Conservation (phyloP, 2,329 filamentous ascomycete genomes). For the Trichoderma sp. region DNA sequence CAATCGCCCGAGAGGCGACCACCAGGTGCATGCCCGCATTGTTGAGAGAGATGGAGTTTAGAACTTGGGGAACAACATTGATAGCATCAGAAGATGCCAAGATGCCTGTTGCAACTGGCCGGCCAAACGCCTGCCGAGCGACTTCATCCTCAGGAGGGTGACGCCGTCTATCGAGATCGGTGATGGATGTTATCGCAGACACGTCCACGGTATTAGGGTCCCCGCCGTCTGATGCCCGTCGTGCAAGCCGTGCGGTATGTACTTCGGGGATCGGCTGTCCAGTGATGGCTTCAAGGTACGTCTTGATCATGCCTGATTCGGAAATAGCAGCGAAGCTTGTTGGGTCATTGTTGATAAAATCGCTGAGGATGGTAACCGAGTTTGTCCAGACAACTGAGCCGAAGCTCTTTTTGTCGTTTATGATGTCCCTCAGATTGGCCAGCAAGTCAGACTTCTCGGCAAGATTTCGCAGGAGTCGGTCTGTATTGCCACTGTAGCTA, state of each 20-base stretch:
- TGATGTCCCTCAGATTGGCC: conserved; percentile 73
- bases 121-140: conserved; percentile 45
- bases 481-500: conserved; percentile 72
- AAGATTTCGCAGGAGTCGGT: conserved; percentile 84
- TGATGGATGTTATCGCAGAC: conserved; percentile 39
- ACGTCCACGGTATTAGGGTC: conserved; percentile 40
- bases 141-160: conserved; percentile 54
- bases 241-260: conserved; percentile 32
- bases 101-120: conserved; percentile 65
- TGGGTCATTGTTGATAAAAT: conserved; percentile 97
- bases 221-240: conserved; percentile 33
- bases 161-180: conserved; percentile 40
- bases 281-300: conserved; percentile 79
- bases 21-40: conserved; percentile 85
- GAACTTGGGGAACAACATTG: conserved; percentile 77
- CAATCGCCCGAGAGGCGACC: conserved; percentile 74
- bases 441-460: conserved; percentile 90
- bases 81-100: conserved; percentile 88
- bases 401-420: conserved; percentile 75
- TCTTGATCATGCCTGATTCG: conserved; percentile 86
- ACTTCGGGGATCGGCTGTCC: conserved; percentile 44
- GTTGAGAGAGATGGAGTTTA: conserved; percentile 93
- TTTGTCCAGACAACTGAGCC: conserved; percentile 96
- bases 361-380: conserved; percentile 85
- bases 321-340: conserved; percentile 96